A percentile compares a stretch with the other conserved stretches of the same genome.
Conservation (phyloP, 179 eudicot genomes). For the Heliamphora pulchella region DNA sequence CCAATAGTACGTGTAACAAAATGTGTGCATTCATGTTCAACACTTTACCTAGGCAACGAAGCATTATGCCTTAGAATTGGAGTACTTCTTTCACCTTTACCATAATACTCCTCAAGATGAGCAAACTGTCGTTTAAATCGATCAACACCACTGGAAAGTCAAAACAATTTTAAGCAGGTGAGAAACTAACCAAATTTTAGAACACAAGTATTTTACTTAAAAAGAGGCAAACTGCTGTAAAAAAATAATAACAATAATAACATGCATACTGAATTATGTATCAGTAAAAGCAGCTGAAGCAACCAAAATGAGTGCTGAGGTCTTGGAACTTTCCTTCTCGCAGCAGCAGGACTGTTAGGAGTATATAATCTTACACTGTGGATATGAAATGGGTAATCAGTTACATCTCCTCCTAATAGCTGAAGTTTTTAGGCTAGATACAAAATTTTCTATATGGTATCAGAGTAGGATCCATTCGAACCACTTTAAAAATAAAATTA, state of each 20-base stretch:
- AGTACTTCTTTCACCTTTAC: constrained; percentile 67
- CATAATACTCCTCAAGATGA: constrained; percentile 83
- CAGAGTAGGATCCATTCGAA: too few species aligned
- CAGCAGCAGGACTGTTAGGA: not conserved
- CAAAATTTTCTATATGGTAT: too few species aligned
- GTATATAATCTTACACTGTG: too few species aligned
- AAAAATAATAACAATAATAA: not conserved
- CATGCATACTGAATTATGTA: not conserved
- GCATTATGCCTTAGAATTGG: constrained; percentile 85
- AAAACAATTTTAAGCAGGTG: not conserved
- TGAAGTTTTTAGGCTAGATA: too few species aligned
- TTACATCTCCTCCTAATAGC: too few species aligned
- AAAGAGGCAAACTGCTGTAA: not conserved
- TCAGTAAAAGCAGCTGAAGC: not conserved
- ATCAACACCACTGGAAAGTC: constrained; percentile 72
- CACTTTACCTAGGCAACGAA: constrained; percentile 76
- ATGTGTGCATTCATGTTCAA: not conserved
- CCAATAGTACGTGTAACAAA: too few species aligned
- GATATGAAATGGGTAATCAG: not conserved
- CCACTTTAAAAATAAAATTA: too few species aligned
- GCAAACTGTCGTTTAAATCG: constrained; percentile 90
- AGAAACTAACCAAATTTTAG: not conserved
- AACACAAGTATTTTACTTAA: not conserved
- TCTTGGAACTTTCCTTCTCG: not conserved
- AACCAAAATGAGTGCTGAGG: not conserved